Evolutionary conservation across 2,329 filamentous ascomycete species (phyloP), one percentile per base, ranked within the genome.

Genomic region (Furcasterigmium furcatum): DNA sequence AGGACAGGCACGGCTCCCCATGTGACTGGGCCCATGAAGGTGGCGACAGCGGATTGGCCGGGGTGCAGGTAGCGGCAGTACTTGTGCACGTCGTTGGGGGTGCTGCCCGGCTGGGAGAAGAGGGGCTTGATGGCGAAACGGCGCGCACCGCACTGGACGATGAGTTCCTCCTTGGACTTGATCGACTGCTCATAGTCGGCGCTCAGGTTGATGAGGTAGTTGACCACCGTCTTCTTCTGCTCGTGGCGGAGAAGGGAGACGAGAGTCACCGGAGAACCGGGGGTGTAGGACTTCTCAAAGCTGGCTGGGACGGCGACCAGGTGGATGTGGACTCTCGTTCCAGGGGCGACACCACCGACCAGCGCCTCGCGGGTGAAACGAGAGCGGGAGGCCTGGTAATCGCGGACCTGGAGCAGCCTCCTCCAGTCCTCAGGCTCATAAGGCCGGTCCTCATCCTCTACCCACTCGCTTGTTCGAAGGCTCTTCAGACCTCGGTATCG

Each of bases 11-110:
- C 90, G 14, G 89, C 82, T 22, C 94, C 94, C 92, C 94, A 99
- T 3, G 87, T 94, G 8, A 97, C 71, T 2, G 94, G 94, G 0
- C 87, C 94, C 56, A 91, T 86, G 65, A 96, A 96, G 10, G 86
- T 88, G 8, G 91, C 94, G 20, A 97, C 85, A 4, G 88, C 88
- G 9, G 88, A 92, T 55, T 90, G 86, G 4, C 94, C 94, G 0
- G 94, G 91, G 64, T 97, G 91, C 6, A 97, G 71, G 71, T 82
- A 99, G 24, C 92, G 86, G 66, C 90, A 88, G 68, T 91, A 97
- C 66, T 99, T 99, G 78, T 97, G 91, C 13, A 99, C 91, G 61
- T 99, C 87, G 70, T 97, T 97, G 40, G 90, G 88, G 1, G 92
- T 96, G 60, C 86, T 90, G 46, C 91, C 92, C n/a, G 81, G 76